phyloP scores from a whole-genome alignment of 2,329 filamentous ascomycete species.

The Venturia nashicola region DNA sequence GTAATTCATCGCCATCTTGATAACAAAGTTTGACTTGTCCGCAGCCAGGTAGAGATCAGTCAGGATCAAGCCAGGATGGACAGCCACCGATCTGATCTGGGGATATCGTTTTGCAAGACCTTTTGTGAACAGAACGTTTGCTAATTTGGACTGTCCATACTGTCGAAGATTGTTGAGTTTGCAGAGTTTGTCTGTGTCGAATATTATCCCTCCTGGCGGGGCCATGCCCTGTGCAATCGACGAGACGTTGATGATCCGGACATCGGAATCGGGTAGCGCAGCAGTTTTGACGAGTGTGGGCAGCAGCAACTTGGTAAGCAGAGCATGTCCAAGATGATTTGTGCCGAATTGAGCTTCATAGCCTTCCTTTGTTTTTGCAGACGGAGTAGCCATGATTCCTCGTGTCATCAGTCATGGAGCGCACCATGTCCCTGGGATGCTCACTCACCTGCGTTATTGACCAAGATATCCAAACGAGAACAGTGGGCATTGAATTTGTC shows the following conservation, averaged over 20 bases:
- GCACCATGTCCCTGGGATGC: too few species aligned
- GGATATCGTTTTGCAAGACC: slow-evolving; percentile 33
- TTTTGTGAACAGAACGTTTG: slow-evolving; percentile 35
- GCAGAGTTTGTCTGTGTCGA: slow-evolving; percentile 1
- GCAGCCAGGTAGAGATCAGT: slow-evolving; percentile 25
- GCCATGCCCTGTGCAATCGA: slow-evolving; percentile 6
- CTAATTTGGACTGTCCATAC: slow-evolving; percentile 39
- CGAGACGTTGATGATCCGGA: slow-evolving; percentile 10
- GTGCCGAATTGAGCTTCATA: slow-evolving; percentile 12
- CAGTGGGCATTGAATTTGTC: background rate
- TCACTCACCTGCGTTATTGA: slow-evolving; percentile 10
- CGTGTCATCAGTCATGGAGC: background rate
- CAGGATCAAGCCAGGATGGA: slow-evolving; percentile 39
- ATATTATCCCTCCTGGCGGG: background rate
- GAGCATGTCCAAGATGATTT: slow-evolving; percentile 12
- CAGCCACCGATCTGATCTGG: slow-evolving; percentile 27
- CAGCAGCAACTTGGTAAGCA: slow-evolving; percentile 11
- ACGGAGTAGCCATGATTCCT: slow-evolving; percentile 10
- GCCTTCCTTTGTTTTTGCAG: slow-evolving; percentile 8
- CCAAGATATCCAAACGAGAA: slow-evolving; percentile 10
- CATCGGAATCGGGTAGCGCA: slow-evolving; percentile 1
- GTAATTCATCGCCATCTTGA: background rate
- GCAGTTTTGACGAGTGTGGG: slow-evolving; percentile 8
- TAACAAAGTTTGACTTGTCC: background rate
- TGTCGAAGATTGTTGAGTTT: slow-evolving; percentile 15